Evolutionary conservation across 129 eudicot species (phyloP).

Genomic region (Saussurea involucrata): DNA sequence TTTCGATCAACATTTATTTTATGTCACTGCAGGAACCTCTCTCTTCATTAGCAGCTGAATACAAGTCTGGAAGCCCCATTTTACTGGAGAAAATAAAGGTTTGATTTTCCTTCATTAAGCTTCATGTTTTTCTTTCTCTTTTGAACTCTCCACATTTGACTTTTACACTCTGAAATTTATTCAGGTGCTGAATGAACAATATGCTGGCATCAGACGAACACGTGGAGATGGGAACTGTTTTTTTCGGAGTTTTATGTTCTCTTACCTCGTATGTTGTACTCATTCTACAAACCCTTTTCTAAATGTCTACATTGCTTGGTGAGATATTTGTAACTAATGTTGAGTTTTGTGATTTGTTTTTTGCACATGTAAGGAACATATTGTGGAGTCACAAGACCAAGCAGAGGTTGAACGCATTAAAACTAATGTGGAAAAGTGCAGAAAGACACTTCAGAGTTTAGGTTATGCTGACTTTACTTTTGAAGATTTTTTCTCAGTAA

Average conservation of each 20-base stretch:
- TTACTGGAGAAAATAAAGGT: slow-evolving; percentile 69
- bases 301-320: slow-evolving; percentile 3
- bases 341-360: slow-evolving; percentile 11
- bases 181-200: slow-evolving; percentile 52
- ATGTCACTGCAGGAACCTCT: slow-evolving; percentile 83
- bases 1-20: not conserved
- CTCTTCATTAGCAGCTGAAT: slow-evolving; percentile 74
- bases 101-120: not conserved
- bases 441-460: slow-evolving; percentile 79
- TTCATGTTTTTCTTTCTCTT: not conserved
- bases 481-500: slow-evolving; percentile 91
- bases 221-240: slow-evolving; percentile 72
- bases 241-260: slow-evolving; percentile 78
- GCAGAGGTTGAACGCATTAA: slow-evolving; percentile 68
- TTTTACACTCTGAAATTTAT: not conserved
- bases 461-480: slow-evolving; percentile 92
- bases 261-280: slow-evolving; percentile 50
- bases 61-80: slow-evolving; percentile 81
- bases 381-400: slow-evolving; percentile 80
- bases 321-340: not conserved
- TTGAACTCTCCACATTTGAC: not conserved
- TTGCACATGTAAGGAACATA: slow-evolving; percentile 55
- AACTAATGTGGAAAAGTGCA: slow-evolving; percentile 63
- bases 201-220: slow-evolving; percentile 68
- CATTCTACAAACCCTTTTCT: not conserved